Conservation (phyloP, 1,284 basidiomycete species). For the Ustilago hordei region DNA sequence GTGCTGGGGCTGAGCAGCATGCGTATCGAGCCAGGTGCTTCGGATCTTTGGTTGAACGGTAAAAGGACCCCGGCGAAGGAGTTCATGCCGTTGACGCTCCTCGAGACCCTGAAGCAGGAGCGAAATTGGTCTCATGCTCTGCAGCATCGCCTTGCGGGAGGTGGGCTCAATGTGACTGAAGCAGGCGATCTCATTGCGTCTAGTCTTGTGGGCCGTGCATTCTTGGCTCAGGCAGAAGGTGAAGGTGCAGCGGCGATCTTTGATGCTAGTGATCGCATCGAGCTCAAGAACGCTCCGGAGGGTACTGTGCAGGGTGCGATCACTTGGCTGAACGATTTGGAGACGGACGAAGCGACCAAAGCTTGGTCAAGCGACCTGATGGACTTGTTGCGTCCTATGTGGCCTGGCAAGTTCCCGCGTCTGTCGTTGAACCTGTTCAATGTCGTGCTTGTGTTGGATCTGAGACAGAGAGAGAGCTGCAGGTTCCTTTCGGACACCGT, state of each 20-base stretch:
- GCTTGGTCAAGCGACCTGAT: slow-evolving; percentile 43
- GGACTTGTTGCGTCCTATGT: slow-evolving; percentile 56
- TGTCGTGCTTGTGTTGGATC: slow-evolving; percentile 60
- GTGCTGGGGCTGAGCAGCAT: slow-evolving; percentile 35
- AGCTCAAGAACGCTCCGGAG: slow-evolving; percentile 15
- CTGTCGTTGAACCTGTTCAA: slow-evolving; percentile 65
- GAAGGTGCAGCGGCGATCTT: slow-evolving; percentile 70
- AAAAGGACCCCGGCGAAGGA: slow-evolving; percentile 32
- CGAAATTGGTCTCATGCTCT: slow-evolving; percentile 74
- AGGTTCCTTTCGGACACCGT: slow-evolving; percentile 59
- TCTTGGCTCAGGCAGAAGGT: slow-evolving; percentile 24
- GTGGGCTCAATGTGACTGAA: slow-evolving; percentile 76
- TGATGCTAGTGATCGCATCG: slow-evolving; percentile 66
- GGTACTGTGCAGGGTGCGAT: slow-evolving; percentile 73
- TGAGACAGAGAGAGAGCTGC: slow-evolving; percentile 49
- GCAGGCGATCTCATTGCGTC: slow-evolving; percentile 77
- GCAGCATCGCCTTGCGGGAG: slow-evolving; percentile 74
- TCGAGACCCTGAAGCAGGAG: slow-evolving; percentile 76
- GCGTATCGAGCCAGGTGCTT: slow-evolving; percentile 50
- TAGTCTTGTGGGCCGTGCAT: slow-evolving; percentile 40
- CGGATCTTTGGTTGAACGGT: slow-evolving; percentile 66
- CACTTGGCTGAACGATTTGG: slow-evolving; percentile 89
- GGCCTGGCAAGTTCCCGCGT: slow-evolving; percentile 58
- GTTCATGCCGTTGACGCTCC: slow-evolving; percentile 44
- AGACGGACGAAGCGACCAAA: slow-evolving; percentile 76